Evolutionary conservation across 1,139 yeast genomes (phyloP).

Genomic region (Saccharomyces hybrid): DNA sequence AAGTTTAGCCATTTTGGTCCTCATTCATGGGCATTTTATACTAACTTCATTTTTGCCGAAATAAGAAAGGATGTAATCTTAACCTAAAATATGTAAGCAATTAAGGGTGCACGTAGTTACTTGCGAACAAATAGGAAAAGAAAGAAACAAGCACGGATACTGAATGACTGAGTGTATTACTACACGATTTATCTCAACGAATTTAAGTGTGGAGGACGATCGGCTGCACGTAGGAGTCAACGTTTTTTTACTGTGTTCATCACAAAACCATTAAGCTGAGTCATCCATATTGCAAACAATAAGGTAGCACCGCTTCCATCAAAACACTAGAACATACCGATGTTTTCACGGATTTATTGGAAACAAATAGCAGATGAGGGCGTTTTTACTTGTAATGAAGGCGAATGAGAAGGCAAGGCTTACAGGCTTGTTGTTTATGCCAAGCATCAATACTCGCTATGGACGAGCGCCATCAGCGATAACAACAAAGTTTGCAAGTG

Average conservation of each 20-base stretch:
- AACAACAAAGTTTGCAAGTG: conserved; percentile 43
- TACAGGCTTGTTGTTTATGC: conserved; percentile 94
- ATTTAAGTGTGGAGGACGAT: not conserved
- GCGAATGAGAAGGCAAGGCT: conserved; percentile 92
- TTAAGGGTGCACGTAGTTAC: not conserved
- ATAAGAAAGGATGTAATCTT: not conserved
- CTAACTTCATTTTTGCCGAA: not conserved
- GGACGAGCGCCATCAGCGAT: conserved; percentile 86
- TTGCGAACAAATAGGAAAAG: not conserved
- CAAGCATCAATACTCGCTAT: conserved; percentile 68
- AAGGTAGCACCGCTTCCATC: conserved; percentile 71
- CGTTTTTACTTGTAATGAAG: conserved; percentile 91
- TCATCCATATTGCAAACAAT: not conserved
- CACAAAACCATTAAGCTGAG: not conserved
- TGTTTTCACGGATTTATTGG: conserved; percentile 73
- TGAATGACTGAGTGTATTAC: not conserved
- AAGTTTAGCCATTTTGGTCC: not conserved
- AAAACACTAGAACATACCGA: conserved; percentile 77
- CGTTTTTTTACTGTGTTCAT: not conserved
- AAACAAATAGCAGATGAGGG: too few species aligned
- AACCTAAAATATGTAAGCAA: not conserved
- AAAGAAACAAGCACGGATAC: not conserved
- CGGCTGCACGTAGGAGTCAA: not conserved
- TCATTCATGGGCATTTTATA: not conserved
- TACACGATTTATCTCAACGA: not conserved